These are phyloP conservation scores for Blastobotrys chiropterorum DNA, from an alignment of 805 yeast genomes.

Conservation along the genomic window DNA sequence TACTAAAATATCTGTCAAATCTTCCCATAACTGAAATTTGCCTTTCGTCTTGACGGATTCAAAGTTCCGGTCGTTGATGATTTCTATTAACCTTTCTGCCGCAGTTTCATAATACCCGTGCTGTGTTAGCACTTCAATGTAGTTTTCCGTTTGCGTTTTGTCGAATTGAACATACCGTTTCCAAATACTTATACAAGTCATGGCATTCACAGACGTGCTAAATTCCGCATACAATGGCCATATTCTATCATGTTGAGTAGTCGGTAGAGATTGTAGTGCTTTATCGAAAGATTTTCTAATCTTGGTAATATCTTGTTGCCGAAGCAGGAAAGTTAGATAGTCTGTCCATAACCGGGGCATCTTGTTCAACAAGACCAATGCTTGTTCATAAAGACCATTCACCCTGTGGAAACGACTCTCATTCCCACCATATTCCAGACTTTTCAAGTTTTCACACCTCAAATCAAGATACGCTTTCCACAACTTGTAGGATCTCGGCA, in stretches of 20 bases:
- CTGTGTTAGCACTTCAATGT: slow-evolving; percentile 21
- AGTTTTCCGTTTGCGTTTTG: slow-evolving; percentile 25
- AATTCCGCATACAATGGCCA: slow-evolving; percentile 50
- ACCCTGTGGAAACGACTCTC: slow-evolving; percentile 32
- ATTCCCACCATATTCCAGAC: slow-evolving; percentile 26
- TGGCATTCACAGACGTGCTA: slow-evolving; percentile 41
- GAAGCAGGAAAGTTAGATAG: slow-evolving; percentile 40
- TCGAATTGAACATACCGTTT: slow-evolving; percentile 28
- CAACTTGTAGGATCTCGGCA: slow-evolving; percentile 44
- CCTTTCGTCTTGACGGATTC: slow-evolving; percentile 37
- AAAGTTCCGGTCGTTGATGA: slow-evolving; percentile 34
- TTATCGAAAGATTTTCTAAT: slow-evolving; percentile 43
- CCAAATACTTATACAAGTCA: slow-evolving; percentile 32
- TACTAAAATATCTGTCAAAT: slow-evolving; percentile 39
- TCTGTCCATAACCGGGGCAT: slow-evolving; percentile 48
- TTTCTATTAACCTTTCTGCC: slow-evolving; percentile 27
- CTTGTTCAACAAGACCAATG: slow-evolving; percentile 39
- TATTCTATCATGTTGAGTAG: slow-evolving; percentile 48
- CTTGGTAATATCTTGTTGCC: slow-evolving; percentile 32
- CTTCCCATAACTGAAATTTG: slow-evolving; percentile 42
- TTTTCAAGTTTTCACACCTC: slow-evolving; percentile 21
- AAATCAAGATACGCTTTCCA: slow-evolving; percentile 49
- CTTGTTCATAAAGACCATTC: slow-evolving; percentile 42
- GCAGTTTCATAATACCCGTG: slow-evolving; percentile 25
- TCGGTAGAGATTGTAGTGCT: slow-evolving; percentile 44